phyloP scores from a whole-genome alignment of 2,329 filamentous ascomycete species.

The Fusarium marasasianum region DNA sequence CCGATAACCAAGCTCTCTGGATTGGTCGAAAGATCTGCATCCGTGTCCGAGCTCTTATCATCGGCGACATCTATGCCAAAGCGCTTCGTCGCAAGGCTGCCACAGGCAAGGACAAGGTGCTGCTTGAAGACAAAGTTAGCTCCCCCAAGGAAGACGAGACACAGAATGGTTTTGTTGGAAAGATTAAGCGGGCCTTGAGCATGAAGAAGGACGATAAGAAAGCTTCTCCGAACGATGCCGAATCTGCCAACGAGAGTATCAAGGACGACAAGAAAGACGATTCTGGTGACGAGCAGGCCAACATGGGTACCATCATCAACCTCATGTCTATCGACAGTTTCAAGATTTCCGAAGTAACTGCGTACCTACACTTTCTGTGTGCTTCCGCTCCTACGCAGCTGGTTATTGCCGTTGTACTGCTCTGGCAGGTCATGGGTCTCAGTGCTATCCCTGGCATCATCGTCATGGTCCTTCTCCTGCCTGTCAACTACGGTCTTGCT shows the following conservation, averaged over 20 bases:
- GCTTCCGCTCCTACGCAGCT: constrained; percentile 91
- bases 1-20: constrained; percentile 89
- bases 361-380: constrained; percentile 96
- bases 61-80: constrained; percentile 97
- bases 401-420: constrained; percentile 78
- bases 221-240: constrained; percentile 47
- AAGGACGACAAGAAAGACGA: constrained; percentile 50
- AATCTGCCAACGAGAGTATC: constrained; percentile 47
- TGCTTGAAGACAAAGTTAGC: constrained; percentile 65
- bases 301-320: constrained; percentile 98
- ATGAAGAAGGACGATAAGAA: constrained; percentile 66
- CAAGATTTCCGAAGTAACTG: constrained; percentile 94
- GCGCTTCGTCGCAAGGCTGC: constrained; percentile 90
- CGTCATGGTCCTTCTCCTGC: constrained; percentile 88
- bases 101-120: constrained; percentile 76
- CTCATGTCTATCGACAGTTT: constrained; percentile 99
- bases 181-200: constrained; percentile 66
- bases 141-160: constrained; percentile 44
- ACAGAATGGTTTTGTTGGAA: constrained; percentile 56
- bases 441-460: constrained; percentile 94
- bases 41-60: constrained; percentile 89
- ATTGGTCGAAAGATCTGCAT: constrained; percentile 95
- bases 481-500: constrained; percentile 89
- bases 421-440: constrained; percentile 90
- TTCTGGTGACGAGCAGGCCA: constrained; percentile 76